Base-by-base conservation (phyloP, 2,329 filamentous ascomycete species). In the Immersiporthe knoxdaviesiana region DNA sequence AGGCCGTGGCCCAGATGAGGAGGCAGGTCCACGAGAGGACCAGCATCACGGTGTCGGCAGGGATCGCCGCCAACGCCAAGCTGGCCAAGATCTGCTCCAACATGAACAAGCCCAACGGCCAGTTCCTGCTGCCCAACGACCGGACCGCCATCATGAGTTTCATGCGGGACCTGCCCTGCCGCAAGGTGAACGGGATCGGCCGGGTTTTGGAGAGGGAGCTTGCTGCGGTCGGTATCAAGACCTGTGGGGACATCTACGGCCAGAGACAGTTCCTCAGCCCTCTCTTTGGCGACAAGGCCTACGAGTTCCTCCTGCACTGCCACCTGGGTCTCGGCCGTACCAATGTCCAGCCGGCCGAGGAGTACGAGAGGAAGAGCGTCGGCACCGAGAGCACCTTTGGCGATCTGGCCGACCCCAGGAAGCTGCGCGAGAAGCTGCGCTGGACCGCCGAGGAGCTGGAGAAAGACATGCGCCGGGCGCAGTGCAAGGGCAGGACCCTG, bases 61-160 rank as follows among this genome's bases (percentile, higher is more conserved):
- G 96, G 0, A 97, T 99, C 70, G 95, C 94, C 0, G 92, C 93
- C 1, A 99, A 99, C 78, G 91, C 94, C 0, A 95, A 94, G 76
- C 84, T 99, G 18, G 95, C 96, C 39, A 99, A 99, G 80, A 97
- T 99, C 41, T 93, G 92, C 74, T 97, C 93, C 24, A 97, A 99
- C 77, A 88, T 91, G 78, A 97, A 98, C 79, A 99, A 99, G 77
- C 96, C 96, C 0, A 97, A 99, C 74, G 96, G 96, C 0, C 96
- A 98, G 76, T 98, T 91, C 74, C 81, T 87, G 12, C 82, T 98
- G 1, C 85, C 91, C 0, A 92, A 86, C 65, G 90, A 97, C 54
- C 86, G 94, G 12, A 81, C 82, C 35, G 85, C 88, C 0, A 93
- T 99, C 70, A 89, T 98, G 87, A 81, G 85, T 0, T 98, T 97